phyloP scores from a whole-genome alignment of 176 grass and related monocot species.

The Dendrocalamus sinicus region DNA sequence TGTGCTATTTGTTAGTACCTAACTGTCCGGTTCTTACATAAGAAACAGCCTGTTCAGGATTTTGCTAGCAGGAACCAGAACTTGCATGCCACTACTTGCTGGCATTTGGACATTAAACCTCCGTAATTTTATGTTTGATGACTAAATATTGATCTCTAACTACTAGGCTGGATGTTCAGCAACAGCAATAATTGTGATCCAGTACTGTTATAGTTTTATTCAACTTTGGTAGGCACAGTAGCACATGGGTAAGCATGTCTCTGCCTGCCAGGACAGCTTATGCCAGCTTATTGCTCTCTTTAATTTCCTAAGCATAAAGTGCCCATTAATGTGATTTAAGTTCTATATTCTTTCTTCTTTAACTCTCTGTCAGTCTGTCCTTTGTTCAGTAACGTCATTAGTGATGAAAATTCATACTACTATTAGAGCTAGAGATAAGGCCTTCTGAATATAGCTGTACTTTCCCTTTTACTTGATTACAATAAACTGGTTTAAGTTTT shows the following conservation, averaged over 20 bases:
- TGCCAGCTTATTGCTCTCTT: slow-evolving; percentile 19
- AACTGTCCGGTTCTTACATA: background rate
- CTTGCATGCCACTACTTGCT: slow-evolving; percentile 14
- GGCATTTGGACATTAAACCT: slow-evolving; percentile 32
- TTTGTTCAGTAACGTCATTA: slow-evolving; percentile 4
- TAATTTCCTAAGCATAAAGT: slow-evolving; percentile 8
- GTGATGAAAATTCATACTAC: background rate
- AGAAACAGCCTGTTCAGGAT: background rate
- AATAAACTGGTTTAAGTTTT: background rate
- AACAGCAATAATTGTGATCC: slow-evolving; percentile 52
- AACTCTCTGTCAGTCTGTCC: background rate
- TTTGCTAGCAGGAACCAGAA: slow-evolving; percentile 7
- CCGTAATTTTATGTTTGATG: slow-evolving; percentile 6
- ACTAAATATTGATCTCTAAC: slow-evolving; percentile 25
- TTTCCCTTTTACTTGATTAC: background rate
- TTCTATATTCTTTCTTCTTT: slow-evolving; percentile 7
- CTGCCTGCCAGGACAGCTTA: slow-evolving; percentile 44
- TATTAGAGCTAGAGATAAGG: background rate
- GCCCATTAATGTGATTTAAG: slow-evolving; percentile 15
- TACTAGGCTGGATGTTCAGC: slow-evolving; percentile 41
- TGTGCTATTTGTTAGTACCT: background rate
- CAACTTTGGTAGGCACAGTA: slow-evolving; percentile 30
- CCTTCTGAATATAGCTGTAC: background rate
- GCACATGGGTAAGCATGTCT: slow-evolving; percentile 49
- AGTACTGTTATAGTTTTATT: slow-evolving; percentile 45